Base-by-base conservation (phyloP, 2,329 filamentous ascomycete genomes). In the Calonectria hongkongensis region DNA sequence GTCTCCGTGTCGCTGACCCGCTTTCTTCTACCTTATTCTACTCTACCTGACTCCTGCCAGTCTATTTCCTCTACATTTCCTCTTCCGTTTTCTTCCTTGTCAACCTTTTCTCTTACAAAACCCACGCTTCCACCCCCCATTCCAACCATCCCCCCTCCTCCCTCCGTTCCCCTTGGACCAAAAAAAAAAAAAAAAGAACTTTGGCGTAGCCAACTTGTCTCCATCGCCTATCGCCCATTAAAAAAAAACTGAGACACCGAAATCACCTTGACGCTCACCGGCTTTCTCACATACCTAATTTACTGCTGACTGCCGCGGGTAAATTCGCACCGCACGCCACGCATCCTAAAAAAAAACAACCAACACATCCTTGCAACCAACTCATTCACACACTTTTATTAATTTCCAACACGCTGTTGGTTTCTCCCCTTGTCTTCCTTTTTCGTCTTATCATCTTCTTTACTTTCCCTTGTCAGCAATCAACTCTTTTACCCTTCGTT, bases 1-100 rank as follows among this genome's bases (percentile, higher is more conserved):
- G 50, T 70, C 70, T 72, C 77, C 70, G 64, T 72, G 73, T 76
- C 62, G 62, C 71, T 76, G 73, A 76, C 77, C 73, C 73, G 73
- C 75, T 77, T 72, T 77, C 69, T 75, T 73, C 70, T 70, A 65
- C 73, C 50, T 67, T 50, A 63, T 63, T 63, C 58, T 63, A 45
- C 58, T 63, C 33, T 66, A 60, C 51, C 48, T 70, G 47, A 56
- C 56, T 63, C 68, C 75, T 68, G 41, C 45, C 56, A 60, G 60
- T 68, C 50, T 73, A 56, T 69, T 73, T 64, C 64, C 66, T 66
- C 62, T 71, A 41, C 66, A 65, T 69, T 30, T 58, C 67, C 67
- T 16, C 47, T 67, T 58, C 70, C 47, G 27, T 51, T 50, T 63
- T 74, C 68, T 73, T 73, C 70, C 68, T 66, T 68, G 60, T 67